Evolutionary conservation across 2,329 filamentous ascomycete species (phyloP), one percentile per base, ranked within the genome.

Genomic region (Paecilomyces variotii): DNA sequence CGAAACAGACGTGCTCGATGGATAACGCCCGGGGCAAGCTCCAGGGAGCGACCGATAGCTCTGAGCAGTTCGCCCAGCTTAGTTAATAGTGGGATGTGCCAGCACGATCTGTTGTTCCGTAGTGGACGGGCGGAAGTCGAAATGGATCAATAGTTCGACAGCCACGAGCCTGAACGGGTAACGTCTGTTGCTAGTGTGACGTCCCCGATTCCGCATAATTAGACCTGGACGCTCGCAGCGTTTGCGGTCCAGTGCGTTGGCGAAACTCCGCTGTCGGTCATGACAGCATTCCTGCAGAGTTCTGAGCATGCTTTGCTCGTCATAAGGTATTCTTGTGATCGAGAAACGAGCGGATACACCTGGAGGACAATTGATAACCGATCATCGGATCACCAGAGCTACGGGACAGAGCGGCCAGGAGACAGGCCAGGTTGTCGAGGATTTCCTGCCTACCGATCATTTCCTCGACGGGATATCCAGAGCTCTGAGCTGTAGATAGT

Each of bases 51-150:
- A 52, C 25, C 24, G 50, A 14, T 28, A 52, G 26, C 39, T 24
- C 26, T 35, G 27, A 54, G 55, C 34, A 45, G 63, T 67, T 64
- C 64, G 64, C 64, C 63, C 65, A 64, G 56, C 60, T 56, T 56
- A 60, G 58, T 58, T 14, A 45, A 45, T 45, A 19, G 59, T 61
- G 60, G 59, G 63, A 66, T 59, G 54, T 59, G 61, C 61, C 65
- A 64, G 58, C 64, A 64, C 62, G 64, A 67, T 67, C 66, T 67
- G 50, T 63, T 55, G 28, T 32, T 32, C 6, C 30, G 60, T 65
- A 63, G 60, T 19, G 56, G 59, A 60, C 56, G 50, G 50, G 50
- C 50, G 50, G 50, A 52, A 28, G 50, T 52, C 25, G 50, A 45
- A 57, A 35, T 55, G 60, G 50, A 62, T 62, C 66, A 66, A 67